A percentile compares a stretch with the other conserved stretches of the same genome.
These are phyloP conservation scores for Aspergillus ruber DNA, from an alignment of 2,329 filamentous ascomycete species.

Conservation along the genomic window DNA sequence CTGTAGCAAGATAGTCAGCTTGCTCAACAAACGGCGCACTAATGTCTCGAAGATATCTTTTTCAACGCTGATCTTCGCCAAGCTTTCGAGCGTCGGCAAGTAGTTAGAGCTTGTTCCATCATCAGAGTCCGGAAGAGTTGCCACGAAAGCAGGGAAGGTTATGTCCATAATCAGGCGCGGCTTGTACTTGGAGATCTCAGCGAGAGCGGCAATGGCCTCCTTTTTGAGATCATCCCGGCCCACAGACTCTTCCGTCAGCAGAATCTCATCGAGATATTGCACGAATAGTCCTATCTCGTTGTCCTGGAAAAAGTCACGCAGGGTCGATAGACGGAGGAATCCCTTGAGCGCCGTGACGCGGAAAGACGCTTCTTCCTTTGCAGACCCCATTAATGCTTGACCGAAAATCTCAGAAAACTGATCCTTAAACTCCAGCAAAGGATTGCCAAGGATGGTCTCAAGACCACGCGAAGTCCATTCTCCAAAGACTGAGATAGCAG, in stretches of 20 bases:
- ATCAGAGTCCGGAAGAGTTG: conserved; percentile 54
- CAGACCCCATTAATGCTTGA: conserved; percentile 47
- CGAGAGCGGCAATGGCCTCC: conserved; percentile 52
- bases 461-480: conserved; percentile 46
- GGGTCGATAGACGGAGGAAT: conserved; percentile 40
- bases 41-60: conserved; percentile 59
- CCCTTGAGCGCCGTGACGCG: conserved; percentile 43
- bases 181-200: conserved; percentile 57
- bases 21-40: conserved; percentile 57
- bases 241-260: conserved; percentile 53
- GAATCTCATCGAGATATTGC: conserved; percentile 54
- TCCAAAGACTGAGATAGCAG: conserved; percentile 53
- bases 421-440: conserved; percentile 44
- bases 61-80: conserved; percentile 59
- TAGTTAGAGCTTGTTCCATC: conserved; percentile 43
- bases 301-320: conserved; percentile 44
- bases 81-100: conserved; percentile 53
- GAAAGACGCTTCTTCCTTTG: conserved; percentile 48
- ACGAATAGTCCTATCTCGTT: conserved; percentile 49
- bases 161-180: conserved; percentile 58
- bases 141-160: conserved; percentile 60
- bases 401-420: conserved; percentile 50
- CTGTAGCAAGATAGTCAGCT: conserved; percentile 51
- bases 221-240: conserved; percentile 53
- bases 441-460: conserved; percentile 34